Base-by-base conservation (phyloP, 2,329 filamentous ascomycete genomes). In the Paracamarosporium sp. region DNA sequence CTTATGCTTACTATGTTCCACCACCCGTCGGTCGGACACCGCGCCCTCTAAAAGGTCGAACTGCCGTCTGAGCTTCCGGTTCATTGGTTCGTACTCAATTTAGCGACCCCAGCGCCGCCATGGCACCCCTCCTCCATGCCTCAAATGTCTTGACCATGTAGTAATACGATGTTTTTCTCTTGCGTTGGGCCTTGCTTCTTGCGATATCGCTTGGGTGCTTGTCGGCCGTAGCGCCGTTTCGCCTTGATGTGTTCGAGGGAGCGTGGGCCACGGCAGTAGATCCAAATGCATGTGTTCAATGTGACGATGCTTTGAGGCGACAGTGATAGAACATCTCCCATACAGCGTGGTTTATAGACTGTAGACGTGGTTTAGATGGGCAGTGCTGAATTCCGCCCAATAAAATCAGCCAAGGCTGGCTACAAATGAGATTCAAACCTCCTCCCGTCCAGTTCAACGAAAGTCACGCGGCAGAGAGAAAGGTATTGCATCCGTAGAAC, bases 191-290 rank as follows among this genome's bases (percentile, higher is more conserved):
- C 53, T 22, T 66, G 57, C 41, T 63, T 50, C 31, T 67, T 67
- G 41, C 62, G 59, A 22, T 65, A 64, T 20, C 44, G 46, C 50
- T 64, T 64, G n/a, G 63, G 63, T 2, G 57, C 57, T 51, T 65
- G 60, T 27, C 58, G 65, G 9, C 65, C 64, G 27, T 60, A 56
- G 20, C 17, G 24, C n/a, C 65, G 60, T 35, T 61, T 61, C 4
- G 63, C 56, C n/a, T 48, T 35, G 30, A 68, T 61, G 31, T 59
- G 57, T 53, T 60, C 48, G 22, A 63, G 24, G 2, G 63, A 69
- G 62, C 67, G 63, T 9, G 46, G 56, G 13, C 56, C 53, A 47
- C 60, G 59, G n/a, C 50, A 52, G 30, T 63, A 47, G 44, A 63
- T 51, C n/a, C n/a, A n/a, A n/a, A n/a, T n/a, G n/a, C n/a, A n/a